phyloP scores from a whole-genome alignment of 495 filamentous ascomycete species.

The Aspergillus heteromorphus region DNA sequence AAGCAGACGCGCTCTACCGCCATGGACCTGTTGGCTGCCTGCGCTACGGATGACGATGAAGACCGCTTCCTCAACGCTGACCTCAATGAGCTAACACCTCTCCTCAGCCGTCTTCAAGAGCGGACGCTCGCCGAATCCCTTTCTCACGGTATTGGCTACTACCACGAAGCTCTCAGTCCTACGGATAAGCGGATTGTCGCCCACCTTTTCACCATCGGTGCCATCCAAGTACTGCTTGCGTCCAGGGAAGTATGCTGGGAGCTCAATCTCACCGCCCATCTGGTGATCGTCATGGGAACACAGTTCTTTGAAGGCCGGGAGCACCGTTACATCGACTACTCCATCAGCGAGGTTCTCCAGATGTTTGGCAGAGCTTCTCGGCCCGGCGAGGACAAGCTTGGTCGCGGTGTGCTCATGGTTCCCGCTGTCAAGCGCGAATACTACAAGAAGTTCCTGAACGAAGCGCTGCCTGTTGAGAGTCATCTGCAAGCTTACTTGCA shows the following conservation, averaged over 20 bases:
- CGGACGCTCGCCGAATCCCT: conserved; percentile 81
- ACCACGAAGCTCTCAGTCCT: conserved; percentile 83
- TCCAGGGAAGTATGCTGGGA: conserved; percentile 98
- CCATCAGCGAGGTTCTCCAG: conserved; percentile 93
- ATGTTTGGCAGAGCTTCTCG: conserved; percentile 96
- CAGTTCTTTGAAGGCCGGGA: conserved; percentile 97
- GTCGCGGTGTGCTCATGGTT: conserved; percentile 90
- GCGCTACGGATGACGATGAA: conserved; percentile 83
- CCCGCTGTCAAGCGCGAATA: conserved; percentile 91
- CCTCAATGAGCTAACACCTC: conserved; percentile 70
- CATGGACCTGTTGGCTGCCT: conserved; percentile 80
- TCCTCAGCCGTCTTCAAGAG: conserved; percentile 78
- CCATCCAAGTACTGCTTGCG: conserved; percentile 87
- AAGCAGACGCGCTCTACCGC: conserved; percentile 89
- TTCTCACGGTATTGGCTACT: conserved; percentile 96
- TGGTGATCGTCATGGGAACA: conserved; percentile 97
- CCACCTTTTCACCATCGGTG: conserved; percentile 84
- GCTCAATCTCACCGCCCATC: conserved; percentile 76
- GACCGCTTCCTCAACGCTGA: conserved; percentile 87
- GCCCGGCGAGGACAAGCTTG: conserved; percentile 68
- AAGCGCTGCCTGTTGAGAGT: conserved; percentile 92
- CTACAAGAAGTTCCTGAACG: conserved; percentile 97
- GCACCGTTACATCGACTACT: conserved; percentile 96
- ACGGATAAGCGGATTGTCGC: conserved; percentile 92
- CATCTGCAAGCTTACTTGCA: conserved; percentile 86